phyloP scores from a whole-genome alignment of 2,329 filamentous ascomycete genomes.

The Onygena corvina region DNA sequence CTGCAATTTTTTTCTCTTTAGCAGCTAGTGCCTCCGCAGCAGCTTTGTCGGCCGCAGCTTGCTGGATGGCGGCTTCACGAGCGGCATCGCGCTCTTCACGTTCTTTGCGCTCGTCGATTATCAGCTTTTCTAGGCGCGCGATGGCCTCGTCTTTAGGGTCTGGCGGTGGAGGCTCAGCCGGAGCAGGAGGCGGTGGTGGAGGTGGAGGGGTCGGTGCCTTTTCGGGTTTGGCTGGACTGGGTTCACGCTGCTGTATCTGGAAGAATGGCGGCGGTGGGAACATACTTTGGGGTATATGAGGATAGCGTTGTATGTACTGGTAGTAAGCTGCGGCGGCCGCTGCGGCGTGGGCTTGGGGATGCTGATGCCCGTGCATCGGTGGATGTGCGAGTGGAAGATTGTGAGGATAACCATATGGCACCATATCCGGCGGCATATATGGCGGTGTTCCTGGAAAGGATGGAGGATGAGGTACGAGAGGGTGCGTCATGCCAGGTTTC shows the following conservation, averaged over 20 bases:
- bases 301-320: slow-evolving; percentile 27
- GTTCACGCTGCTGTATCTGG: slow-evolving; percentile 24
- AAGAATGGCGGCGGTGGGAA: slow-evolving; percentile 28
- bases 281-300: slow-evolving; percentile 25
- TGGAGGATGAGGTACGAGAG: slow-evolving; percentile 18
- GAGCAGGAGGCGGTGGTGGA: slow-evolving; percentile 20
- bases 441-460: slow-evolving; percentile 10
- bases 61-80: slow-evolving; percentile 37
- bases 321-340: not conserved
- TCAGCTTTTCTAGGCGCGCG: slow-evolving; percentile 49
- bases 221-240: slow-evolving; percentile 21
- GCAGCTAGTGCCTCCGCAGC: slow-evolving; percentile 27
- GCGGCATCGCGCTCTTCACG: slow-evolving; percentile 32
- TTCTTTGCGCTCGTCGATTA: slow-evolving; percentile 35
- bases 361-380: slow-evolving; percentile 14
- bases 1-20: slow-evolving; percentile 33
- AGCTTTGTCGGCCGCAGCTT: slow-evolving; percentile 38
- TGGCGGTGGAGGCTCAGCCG: slow-evolving; percentile 26
- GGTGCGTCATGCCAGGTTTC: slow-evolving; percentile 24
- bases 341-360: slow-evolving; percentile 8
- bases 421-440: slow-evolving; percentile 23
- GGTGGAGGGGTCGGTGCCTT: slow-evolving; percentile 16
- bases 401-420: slow-evolving; percentile 24
- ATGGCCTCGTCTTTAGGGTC: slow-evolving; percentile 44
- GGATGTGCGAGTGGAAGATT: not conserved